Evolutionary conservation across 306 rosid species (phyloP).

Genomic region (Lathyrus sativus): DNA sequence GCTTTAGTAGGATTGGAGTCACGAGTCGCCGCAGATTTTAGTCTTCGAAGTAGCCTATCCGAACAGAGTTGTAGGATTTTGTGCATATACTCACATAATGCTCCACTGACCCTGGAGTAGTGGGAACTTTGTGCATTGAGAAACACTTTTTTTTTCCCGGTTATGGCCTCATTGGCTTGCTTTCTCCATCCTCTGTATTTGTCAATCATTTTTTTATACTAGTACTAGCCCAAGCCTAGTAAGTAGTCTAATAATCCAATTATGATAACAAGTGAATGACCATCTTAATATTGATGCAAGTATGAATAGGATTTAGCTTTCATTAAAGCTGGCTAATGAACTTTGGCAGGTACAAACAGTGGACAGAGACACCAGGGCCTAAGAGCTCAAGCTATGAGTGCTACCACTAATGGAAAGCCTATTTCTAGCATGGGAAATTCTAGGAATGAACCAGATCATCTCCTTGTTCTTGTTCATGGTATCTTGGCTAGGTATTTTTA

Average conservation of each 20-base stretch:
- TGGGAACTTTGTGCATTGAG: conserved; percentile 15
- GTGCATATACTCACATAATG: neutral
- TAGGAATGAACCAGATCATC: conserved; percentile 74
- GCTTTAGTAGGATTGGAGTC: neutral
- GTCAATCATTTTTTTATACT: neutral
- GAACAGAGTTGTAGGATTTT: neutral
- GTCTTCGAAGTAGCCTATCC: neutral
- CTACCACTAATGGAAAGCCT: conserved; percentile 49
- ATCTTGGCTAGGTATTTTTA: conserved; percentile 77
- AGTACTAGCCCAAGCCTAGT: conserved; percentile 8
- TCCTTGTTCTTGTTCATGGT: conserved; percentile 97
- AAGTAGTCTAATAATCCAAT: neutral
- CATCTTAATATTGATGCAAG: conserved; percentile 31
- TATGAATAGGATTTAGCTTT: conserved; percentile 24
- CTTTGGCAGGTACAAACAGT: conserved; percentile 60
- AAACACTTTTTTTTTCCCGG: neutral
- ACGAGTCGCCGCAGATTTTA: neutral
- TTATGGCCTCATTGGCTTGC: conserved; percentile 20
- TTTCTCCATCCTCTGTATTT: conserved; percentile 1
- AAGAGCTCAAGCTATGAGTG: conserved; percentile 67
- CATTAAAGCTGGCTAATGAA: conserved; percentile 31
- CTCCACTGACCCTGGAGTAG: neutral
- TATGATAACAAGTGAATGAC: neutral
- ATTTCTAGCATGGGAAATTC: conserved; percentile 43
- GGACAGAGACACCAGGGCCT: conserved; percentile 60